Percentiles rank a stretch among this genome's conserved stretches.
These are phyloP conservation scores for Orobanche coerulescens DNA, from an alignment of 257 asterid species.

Conservation along the genomic window DNA sequence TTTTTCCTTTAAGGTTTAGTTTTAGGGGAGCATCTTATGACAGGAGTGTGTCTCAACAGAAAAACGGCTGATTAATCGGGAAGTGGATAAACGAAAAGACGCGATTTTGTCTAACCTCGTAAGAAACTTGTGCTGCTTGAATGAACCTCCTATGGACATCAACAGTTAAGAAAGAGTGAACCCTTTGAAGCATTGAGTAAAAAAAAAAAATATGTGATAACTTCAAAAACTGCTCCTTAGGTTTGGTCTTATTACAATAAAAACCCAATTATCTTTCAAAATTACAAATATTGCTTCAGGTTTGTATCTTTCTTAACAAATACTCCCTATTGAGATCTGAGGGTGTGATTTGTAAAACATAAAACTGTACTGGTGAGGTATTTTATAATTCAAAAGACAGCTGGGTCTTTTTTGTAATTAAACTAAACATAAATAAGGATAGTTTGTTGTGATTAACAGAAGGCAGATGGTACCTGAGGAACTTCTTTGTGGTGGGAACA, in stretches of 20 bases:
- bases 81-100: background rate
- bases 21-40: no score
- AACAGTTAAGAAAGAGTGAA: conserved; percentile 15
- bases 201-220: background rate
- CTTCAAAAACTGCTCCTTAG: background rate
- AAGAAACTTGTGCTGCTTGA: conserved; percentile 77
- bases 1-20: no score
- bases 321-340: no score
- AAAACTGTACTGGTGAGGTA: no score
- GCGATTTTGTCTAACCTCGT: conserved; percentile 35
- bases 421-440: background rate
- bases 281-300: background rate
- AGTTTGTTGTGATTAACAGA: background rate
- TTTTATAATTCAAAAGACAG: no score
- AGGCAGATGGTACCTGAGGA: conserved; percentile 51
- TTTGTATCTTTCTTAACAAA: background rate
- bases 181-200: background rate
- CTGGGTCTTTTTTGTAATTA: no score
- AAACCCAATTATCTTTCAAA: background rate
- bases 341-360: no score
- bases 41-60: no score
- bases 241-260: background rate
- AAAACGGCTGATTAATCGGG: conserved; percentile 15
- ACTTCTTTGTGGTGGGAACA: conserved; percentile 67
- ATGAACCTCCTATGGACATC: conserved; percentile 53